These are phyloP conservation scores for Gossypium longicalyx DNA, from an alignment of 345 rosid species.

Conservation along the genomic window DNA sequence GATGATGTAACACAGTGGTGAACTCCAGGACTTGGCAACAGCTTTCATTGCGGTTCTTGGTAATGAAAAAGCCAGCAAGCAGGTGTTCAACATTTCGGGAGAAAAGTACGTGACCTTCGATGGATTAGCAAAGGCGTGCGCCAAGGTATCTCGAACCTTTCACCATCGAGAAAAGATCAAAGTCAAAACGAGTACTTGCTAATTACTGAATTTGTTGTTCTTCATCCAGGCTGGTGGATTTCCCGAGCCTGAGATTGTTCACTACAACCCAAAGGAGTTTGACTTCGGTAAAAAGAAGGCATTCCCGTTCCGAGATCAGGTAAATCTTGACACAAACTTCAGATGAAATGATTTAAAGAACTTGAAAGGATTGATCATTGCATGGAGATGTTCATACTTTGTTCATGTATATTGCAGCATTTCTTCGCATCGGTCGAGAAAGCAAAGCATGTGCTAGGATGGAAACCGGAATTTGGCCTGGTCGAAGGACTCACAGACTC, in stretches of 20 bases:
- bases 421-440: constrained; percentile 90
- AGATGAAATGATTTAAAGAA: neutral
- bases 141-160: constrained; percentile 57
- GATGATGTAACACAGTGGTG: constrained; percentile 10
- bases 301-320: constrained; percentile 98
- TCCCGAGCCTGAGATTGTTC: constrained; percentile 89
- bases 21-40: constrained; percentile 74
- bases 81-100: constrained; percentile 90
- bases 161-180: neutral
- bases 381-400: neutral
- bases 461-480: constrained; percentile 70
- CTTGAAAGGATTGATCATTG: neutral
- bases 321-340: constrained; percentile 23
- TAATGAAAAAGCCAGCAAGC: constrained; percentile 77
- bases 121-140: constrained; percentile 92
- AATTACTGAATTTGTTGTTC: neutral
- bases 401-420: constrained; percentile 51
- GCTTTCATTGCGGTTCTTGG: constrained; percentile 75
- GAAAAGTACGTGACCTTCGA: constrained; percentile 87
- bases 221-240: constrained; percentile 78
- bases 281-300: constrained; percentile 97
- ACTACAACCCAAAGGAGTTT: constrained; percentile 83
- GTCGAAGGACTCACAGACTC: constrained; percentile 96
- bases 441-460: constrained; percentile 80
- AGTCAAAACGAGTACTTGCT: neutral